Evolutionary conservation across 78 protist genomes (phyloP).

Genomic region (Guillardia theta): DNA sequence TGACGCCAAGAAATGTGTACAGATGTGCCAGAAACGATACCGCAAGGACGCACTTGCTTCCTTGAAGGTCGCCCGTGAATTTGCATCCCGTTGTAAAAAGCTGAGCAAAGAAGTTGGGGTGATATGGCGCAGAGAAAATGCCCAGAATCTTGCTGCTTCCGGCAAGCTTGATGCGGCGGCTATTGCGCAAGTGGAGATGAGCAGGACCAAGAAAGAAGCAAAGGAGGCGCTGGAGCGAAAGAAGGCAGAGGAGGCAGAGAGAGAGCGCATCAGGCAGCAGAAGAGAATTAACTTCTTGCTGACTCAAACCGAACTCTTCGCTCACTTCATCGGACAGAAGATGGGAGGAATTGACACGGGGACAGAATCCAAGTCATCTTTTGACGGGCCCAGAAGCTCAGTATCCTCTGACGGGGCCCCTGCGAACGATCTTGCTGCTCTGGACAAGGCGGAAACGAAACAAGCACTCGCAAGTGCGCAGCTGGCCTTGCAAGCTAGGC

Average conservation of each 20-base stretch:
- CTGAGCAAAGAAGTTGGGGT: neutral
- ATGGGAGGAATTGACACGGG: neutral
- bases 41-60: constrained; percentile 37
- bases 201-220: constrained; percentile 53
- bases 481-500: constrained; percentile 6
- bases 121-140: constrained; percentile 25
- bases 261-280: constrained; percentile 86
- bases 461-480: constrained; percentile 12
- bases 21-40: constrained; percentile 38
- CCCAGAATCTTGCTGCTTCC: neutral
- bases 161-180: neutral
- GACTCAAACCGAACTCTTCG: constrained; percentile 89
- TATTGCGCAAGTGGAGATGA: neutral
- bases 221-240: constrained; percentile 68
- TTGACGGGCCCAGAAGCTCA: neutral
- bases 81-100: neutral
- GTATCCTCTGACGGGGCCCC: neutral
- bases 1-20: constrained; percentile 39
- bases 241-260: constrained; percentile 64
- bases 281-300: constrained; percentile 85
- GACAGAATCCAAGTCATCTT: neutral
- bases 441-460: neutral
- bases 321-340: constrained; percentile 86
- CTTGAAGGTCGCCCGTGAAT: neutral
- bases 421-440: neutral